Percentiles rank a stretch among this genome's conserved stretches.
phyloP scores from a whole-genome alignment of 1,284 basidiomycete species.

The Fomitopsis schrenkii region DNA sequence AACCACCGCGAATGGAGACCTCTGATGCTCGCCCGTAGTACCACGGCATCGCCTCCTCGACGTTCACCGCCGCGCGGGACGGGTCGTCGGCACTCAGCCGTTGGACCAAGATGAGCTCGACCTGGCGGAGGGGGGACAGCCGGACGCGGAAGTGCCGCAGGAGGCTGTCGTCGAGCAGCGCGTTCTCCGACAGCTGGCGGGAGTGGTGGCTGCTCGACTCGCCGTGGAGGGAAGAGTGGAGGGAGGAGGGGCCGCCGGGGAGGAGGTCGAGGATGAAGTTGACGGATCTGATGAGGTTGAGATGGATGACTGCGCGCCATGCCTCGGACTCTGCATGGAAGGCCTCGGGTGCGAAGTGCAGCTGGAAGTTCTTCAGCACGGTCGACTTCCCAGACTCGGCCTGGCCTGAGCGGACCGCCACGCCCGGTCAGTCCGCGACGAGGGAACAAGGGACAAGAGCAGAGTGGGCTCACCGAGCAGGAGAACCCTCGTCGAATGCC shows the following conservation, averaged over 20 bases:
- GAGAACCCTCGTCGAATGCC: conserved; percentile 43
- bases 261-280: conserved; percentile 52
- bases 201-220: neutral
- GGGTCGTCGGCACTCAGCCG: conserved; percentile 20
- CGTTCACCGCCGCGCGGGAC: conserved; percentile 5
- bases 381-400: conserved; percentile 65
- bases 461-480: conserved; percentile 42
- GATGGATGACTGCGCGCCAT: conserved; percentile 58
- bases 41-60: conserved; percentile 17
- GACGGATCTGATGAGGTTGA: conserved; percentile 57
- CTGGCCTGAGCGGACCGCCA: conserved; percentile 38
- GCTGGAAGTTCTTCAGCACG: conserved; percentile 59
- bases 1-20: conserved; percentile 41
- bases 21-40: conserved; percentile 43
- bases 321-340: conserved; percentile 50
- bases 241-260: conserved; percentile 1
- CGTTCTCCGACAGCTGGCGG: neutral
- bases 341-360: conserved; percentile 52
- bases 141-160: conserved; percentile 43
- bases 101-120: conserved; percentile 43
- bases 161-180: conserved; percentile 12
- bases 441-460: neutral
- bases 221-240: neutral
- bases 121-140: conserved; percentile 47
- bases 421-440: neutral